phyloP scores from a whole-genome alignment of 768 basidiomycete genomes.

The Leucogyrophana mollusca region DNA sequence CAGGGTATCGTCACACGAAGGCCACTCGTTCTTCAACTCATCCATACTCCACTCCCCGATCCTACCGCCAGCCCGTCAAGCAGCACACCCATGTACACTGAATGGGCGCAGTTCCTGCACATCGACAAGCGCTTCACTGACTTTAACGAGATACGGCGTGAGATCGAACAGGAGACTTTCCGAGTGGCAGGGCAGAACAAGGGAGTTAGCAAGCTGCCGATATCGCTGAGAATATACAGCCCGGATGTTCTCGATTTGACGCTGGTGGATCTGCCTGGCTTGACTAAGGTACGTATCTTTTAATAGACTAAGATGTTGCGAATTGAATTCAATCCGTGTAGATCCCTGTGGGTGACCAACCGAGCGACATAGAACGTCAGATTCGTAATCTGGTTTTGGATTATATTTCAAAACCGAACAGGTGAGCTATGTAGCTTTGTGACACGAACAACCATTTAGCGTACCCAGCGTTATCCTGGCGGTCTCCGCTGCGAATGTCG shows the following conservation, averaged over 20 bases:
- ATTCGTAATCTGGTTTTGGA: conserved; percentile 94
- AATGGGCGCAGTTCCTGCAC: conserved; percentile 98
- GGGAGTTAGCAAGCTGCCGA: conserved; percentile 94
- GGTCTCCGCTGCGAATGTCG: conserved; percentile 96
- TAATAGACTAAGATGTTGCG: not conserved
- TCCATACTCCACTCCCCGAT: conserved; percentile 78
- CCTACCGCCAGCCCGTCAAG: conserved; percentile 41
- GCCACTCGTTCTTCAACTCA: conserved; percentile 92
- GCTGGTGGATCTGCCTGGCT: conserved; percentile 91
- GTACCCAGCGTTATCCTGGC: conserved; percentile 83
- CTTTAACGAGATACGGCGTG: conserved; percentile 88
- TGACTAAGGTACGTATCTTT: conserved; percentile 81
- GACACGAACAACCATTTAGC: not conserved
- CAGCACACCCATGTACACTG: conserved; percentile 49
- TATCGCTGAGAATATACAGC: conserved; percentile 93
- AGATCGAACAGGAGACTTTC: conserved; percentile 98
- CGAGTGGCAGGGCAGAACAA: conserved; percentile 98
- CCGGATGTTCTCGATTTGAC: conserved; percentile 95
- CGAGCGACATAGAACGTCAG: conserved; percentile 96
- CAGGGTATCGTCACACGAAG: conserved; percentile 95
- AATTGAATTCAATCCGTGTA: conserved; percentile 26
- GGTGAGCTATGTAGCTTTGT: conserved; percentile 45
- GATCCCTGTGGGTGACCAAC: conserved; percentile 97
- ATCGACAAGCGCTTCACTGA: conserved; percentile 97
- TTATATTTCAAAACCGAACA: conserved; percentile 95